phyloP scores from a whole-genome alignment of 2,329 filamentous ascomycete genomes.

The Bipolaris victoriae region DNA sequence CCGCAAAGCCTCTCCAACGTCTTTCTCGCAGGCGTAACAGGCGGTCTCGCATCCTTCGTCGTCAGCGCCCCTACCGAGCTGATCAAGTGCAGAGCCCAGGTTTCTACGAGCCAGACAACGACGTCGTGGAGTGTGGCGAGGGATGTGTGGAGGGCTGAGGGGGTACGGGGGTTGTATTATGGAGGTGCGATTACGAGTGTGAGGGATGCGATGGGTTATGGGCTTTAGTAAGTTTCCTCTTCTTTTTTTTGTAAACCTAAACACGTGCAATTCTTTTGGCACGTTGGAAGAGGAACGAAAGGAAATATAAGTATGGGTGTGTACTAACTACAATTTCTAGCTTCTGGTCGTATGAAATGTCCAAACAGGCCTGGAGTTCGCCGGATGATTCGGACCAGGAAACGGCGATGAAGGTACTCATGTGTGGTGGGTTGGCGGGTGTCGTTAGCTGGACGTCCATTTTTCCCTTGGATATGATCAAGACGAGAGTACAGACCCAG shows the following conservation, averaged over 20 bases:
- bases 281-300: background rate
- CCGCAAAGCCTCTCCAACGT: conserved; percentile 65
- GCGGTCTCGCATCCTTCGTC: conserved; percentile 83
- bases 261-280: background rate
- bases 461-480: conserved; percentile 90
- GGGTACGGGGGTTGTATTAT: conserved; percentile 75
- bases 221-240: conserved; percentile 73
- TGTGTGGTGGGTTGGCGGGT: conserved; percentile 87
- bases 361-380: conserved; percentile 64
- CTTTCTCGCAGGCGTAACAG: conserved; percentile 79
- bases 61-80: conserved; percentile 89
- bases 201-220: conserved; percentile 90
- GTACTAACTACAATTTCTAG: conserved; percentile 43
- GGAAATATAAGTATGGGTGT: background rate
- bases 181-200: conserved; percentile 82
- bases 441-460: conserved; percentile 88
- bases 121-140: conserved; percentile 68
- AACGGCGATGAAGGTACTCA: conserved; percentile 67
- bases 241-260: background rate
- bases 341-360: conserved; percentile 89
- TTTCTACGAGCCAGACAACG: conserved; percentile 52
- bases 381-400: conserved; percentile 55
- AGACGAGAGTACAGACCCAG: conserved; percentile 89
- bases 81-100: conserved; percentile 85
- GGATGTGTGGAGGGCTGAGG: conserved; percentile 64